Evolutionary conservation across 192 early-diverging fungal species (phyloP).

Genomic region (Mortierella hygrophila): DNA sequence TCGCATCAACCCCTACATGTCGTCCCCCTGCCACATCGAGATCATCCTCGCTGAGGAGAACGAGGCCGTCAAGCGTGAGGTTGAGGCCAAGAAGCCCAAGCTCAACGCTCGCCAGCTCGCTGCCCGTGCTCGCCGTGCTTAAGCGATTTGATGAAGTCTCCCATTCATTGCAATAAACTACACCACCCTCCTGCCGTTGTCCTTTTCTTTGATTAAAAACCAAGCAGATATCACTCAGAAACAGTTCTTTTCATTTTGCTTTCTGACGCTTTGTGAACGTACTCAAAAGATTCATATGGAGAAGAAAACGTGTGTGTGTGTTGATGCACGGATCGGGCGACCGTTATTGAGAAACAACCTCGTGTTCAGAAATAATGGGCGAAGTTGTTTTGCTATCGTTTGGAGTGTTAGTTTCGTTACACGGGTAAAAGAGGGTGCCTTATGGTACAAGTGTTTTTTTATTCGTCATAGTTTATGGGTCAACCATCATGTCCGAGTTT

Average conservation of each 20-base stretch:
- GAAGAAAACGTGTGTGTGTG: no score
- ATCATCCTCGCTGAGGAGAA: conserved; percentile 92
- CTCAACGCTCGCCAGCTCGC: conserved; percentile 71
- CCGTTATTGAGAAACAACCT: neutral
- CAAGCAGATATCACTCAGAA: no score
- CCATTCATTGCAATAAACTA: neutral
- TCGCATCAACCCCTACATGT: conserved; percentile 87
- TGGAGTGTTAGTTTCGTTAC: neutral
- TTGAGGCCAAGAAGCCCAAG: conserved; percentile 69
- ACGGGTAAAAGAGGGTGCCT: neutral
- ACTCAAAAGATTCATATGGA: no score
- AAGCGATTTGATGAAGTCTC: conserved; percentile 14
- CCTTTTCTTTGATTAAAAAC: conserved; percentile 8
- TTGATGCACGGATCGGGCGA: neutral
- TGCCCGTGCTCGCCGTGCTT: conserved; percentile 63
- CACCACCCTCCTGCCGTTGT: neutral
- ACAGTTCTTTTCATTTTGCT: no score
- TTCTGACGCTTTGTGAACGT: no score
- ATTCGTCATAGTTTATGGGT: neutral
- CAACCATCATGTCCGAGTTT: conserved; percentile 46
- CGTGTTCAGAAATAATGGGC: neutral
- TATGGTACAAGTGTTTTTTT: conserved; percentile 2
- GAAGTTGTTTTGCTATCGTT: neutral
- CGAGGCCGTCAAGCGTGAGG: conserved; percentile 82
- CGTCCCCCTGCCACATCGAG: conserved; percentile 97